Evolutionary conservation across 345 rosid genomes (phyloP).

Genomic region (Gossypioides kirkii): DNA sequence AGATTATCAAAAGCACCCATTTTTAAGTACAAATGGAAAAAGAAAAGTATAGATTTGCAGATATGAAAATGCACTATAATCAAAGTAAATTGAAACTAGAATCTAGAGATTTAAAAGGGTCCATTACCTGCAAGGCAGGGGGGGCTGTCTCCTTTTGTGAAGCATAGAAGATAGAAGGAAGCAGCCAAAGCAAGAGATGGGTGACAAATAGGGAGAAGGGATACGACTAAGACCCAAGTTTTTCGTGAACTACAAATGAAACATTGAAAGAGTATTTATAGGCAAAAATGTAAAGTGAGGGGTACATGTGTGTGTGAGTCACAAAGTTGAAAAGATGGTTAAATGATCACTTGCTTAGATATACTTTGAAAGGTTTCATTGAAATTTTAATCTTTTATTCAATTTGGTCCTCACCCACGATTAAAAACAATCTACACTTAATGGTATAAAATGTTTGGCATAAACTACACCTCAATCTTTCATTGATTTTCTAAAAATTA

Average conservation of each 20-base stretch:
- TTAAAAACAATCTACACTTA: too few relatives aligned
- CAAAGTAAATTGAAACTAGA: not conserved
- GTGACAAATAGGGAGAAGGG: not conserved
- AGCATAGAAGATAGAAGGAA: conserved; percentile 4
- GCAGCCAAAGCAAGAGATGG: not conserved
- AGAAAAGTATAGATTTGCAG: not conserved
- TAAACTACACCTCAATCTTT: too few relatives aligned
- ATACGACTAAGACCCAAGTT: not conserved
- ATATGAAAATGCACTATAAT: not conserved
- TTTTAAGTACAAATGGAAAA: not conserved
- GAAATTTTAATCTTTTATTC: too few relatives aligned
- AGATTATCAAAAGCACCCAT: not conserved
- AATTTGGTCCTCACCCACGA: too few relatives aligned
- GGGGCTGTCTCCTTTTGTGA: not conserved
- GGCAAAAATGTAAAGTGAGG: too few relatives aligned
- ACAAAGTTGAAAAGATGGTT: not conserved
- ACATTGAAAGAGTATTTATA: conserved; percentile 18
- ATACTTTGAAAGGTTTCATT: too few relatives aligned
- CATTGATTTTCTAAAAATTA: too few relatives aligned
- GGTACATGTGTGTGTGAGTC: conserved; percentile 13
- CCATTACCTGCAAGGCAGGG: not conserved
- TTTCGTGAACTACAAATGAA: not conserved
- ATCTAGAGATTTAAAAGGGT: not conserved
- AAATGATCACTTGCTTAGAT: not conserved
- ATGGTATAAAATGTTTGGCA: too few relatives aligned